Evolutionary conservation across 495 filamentous ascomycete genomes (phyloP).

Genomic region (Tuber melanosporum): DNA sequence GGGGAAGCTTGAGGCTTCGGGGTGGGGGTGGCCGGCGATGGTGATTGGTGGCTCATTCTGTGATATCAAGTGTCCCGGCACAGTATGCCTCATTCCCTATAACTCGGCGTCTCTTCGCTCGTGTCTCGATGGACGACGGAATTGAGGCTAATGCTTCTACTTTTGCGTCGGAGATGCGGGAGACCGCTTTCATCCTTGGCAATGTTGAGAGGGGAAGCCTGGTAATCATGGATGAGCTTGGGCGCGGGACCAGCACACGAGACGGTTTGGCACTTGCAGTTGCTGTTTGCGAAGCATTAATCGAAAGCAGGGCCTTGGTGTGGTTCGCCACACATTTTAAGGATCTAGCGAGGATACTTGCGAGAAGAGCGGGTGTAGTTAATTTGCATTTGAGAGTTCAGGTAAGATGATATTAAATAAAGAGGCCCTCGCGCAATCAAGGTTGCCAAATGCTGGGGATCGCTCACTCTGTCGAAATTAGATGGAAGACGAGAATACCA

Average conservation of each 20-base stretch:
- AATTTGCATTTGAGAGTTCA: constrained; percentile 76
- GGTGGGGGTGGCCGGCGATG: background rate
- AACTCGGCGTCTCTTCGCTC: constrained; percentile 74
- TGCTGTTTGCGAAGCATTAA: constrained; percentile 76
- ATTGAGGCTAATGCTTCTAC: constrained; percentile 89
- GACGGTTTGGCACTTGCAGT: constrained; percentile 89
- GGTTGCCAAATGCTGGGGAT: background rate
- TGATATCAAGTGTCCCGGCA: constrained; percentile 58
- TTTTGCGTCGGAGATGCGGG: constrained; percentile 90
- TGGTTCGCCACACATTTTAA: constrained; percentile 94
- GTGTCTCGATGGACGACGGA: constrained; percentile 78
- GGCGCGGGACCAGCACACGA: constrained; percentile 79
- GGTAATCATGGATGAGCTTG: constrained; percentile 87
- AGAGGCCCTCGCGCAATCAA: background rate
- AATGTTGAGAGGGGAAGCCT: constrained; percentile 60
- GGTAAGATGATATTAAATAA: constrained; percentile 39
- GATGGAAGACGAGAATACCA: constrained; percentile 45
- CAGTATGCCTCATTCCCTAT: constrained; percentile 75
- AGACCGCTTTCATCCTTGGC: constrained; percentile 83
- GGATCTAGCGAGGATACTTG: constrained; percentile 70
- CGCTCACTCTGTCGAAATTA: background rate
- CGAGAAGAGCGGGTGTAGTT: constrained; percentile 65
- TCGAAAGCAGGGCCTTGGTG: constrained; percentile 66
- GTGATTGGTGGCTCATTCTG: background rate
- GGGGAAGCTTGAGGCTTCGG: constrained; percentile 5